phyloP scores from a whole-genome alignment of 345 rosid species.

The Salix purpurea region DNA sequence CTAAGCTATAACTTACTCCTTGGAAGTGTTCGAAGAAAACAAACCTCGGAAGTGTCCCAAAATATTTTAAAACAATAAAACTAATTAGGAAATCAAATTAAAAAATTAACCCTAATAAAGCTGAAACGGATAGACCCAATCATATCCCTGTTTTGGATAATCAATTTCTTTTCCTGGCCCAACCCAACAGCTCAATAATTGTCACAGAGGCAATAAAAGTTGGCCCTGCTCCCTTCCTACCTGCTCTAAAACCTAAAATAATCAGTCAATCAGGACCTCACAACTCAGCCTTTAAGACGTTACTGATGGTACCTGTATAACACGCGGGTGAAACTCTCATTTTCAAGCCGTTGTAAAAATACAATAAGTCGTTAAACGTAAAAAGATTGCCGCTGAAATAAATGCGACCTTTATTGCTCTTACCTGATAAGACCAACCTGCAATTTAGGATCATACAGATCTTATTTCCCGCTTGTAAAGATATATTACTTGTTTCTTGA shows the following conservation, averaged over 20 bases:
- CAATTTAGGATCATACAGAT: background rate
- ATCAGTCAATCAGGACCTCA: background rate
- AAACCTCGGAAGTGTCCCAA: too few relatives aligned
- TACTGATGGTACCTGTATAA: conserved; percentile 33
- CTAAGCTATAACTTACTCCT: too few relatives aligned
- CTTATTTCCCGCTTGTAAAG: background rate
- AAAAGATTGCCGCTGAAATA: conserved; percentile 20
- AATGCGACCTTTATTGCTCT: conserved; percentile 31
- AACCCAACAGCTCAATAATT: background rate
- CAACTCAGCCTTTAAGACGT: conserved; percentile 16
- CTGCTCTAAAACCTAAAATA: background rate
- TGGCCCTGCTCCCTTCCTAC: background rate
- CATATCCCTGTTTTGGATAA: background rate
- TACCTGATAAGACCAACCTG: conserved; percentile 9
- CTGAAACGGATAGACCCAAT: background rate
- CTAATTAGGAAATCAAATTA: too few relatives aligned
- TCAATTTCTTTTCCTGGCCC: background rate
- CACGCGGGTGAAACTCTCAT: conserved; percentile 40
- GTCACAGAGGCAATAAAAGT: background rate
- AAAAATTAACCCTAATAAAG: background rate
- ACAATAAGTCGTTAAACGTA: conserved; percentile 27
- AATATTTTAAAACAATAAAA: too few relatives aligned
- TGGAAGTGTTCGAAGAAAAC: too few relatives aligned
- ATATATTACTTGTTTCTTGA: background rate
- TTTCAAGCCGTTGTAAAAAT: conserved; percentile 29